Base-by-base conservation (phyloP, 164 flowering plant genomes). In the Dillenia turbinata region DNA sequence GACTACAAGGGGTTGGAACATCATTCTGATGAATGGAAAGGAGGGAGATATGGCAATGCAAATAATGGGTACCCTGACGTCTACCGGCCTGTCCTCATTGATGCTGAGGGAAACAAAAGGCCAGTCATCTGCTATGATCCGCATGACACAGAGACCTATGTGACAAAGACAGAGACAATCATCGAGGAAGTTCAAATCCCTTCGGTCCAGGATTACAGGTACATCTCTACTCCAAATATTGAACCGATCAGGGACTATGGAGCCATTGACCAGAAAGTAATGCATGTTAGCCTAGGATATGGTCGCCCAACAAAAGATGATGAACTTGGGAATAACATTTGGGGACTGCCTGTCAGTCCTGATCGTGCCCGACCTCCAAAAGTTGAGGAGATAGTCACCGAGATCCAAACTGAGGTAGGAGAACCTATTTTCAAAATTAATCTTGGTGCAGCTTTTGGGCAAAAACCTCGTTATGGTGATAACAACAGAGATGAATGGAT, bases 81-180 rank as follows among this genome's bases (percentile, higher is more conserved):
- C 9, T 71, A 71, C 69, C 44, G 68, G 64, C 79, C 83, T 53
- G 78, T 69, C 48, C 57, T 72, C 22, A 33, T 76, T 24, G 81
- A 76, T 66, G 72, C 80, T 9, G 68, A 76, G 7, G 81, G 83
- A 5, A 73, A 70, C 44, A 66, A 69, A 47, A 68, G 60, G 61
- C 76, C 81, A 0, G 14, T 76, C 3, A 12, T 71, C 22, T 47
- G 70, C 49, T 61, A n/a, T 51, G 22, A 45, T 57, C 62, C 68
- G 8, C 57, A 49, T 10, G 51, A 13, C 44, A 10, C 43, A 1
- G 76, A 68, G 10, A 14, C 13, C 54, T 58, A 12, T 57, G 59
- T 66, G 8, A 57, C 60, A 57, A 65, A 63, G 52, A 62, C 62
- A 16, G 82, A 81, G 50, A 66, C 66, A 33, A 51, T 69, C 17